Base-by-base conservation (phyloP, 768 basidiomycete genomes). In the Tephrocybe rancida region DNA sequence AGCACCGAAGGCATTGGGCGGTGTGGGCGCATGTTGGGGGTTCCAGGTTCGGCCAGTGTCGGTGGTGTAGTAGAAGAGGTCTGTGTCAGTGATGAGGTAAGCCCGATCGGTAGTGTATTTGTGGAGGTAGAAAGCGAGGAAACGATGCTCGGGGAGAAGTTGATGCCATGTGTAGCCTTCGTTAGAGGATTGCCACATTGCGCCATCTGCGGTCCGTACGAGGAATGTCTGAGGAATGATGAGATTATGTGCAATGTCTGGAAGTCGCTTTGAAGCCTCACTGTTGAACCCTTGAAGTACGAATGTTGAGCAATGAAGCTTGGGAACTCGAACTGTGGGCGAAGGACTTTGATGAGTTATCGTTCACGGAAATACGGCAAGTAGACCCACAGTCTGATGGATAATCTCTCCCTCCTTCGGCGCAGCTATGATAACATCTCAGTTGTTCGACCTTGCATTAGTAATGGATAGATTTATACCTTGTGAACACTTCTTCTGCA, bases 161-260 rank as follows among this genome's bases (percentile, higher is more conserved):
- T 84, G 86, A 38, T 79, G 78, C 95, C 96, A 99, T 0, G 86
- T 86, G 70, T 92, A 94, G 1, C 96, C 97, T 70, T 99, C 95
- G 65, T 95, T 98, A 62, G 84, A 85, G 1, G 94, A 97, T 73
- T 98, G 95, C 93, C 93, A 98, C 49, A 98, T 77, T 0, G 82
- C 79, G 56, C 84, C 70, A 63, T 98, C 94, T 1, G 68, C 66
- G 3, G 97, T 79, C 5, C 91, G 87, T 35, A 92, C 85, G 27
- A 99, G 82, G 50, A 98, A 81, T 0, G 94, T 95, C 82, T 92
- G 14, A 5, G 18, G 49, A 19, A 49, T 21, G 3, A 14, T 41
- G 24, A 19, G 14, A 27, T 21, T 2, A 14, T 39, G 18, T 35
- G 49, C 34, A 7, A 46, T n/a, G n/a, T n/a, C n/a, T n/a, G n/a